phyloP scores from a whole-genome alignment of 2,329 filamentous ascomycete genomes.

The Aureobasidium sp. region DNA sequence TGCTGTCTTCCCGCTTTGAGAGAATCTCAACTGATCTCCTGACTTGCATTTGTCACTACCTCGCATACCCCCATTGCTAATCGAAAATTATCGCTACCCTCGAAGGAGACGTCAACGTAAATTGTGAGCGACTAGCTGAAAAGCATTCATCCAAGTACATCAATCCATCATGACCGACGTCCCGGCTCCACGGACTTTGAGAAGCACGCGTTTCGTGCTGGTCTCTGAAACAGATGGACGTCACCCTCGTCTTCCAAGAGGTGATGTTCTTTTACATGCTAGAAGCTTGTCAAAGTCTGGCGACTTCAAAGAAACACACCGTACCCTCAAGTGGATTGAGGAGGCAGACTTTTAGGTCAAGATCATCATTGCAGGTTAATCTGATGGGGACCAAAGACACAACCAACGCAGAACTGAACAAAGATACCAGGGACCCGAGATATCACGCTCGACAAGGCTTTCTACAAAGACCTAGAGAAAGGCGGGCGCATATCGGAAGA shows the following conservation, averaged over 20 bases:
- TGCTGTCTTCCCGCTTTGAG: neutral
- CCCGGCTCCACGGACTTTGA: neutral
- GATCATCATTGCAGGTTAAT: conserved; percentile 61
- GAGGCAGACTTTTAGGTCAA: conserved; percentile 61
- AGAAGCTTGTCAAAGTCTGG: conserved; percentile 73
- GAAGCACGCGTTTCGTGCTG: conserved; percentile 61
- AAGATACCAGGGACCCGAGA: neutral
- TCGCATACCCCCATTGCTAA: neutral
- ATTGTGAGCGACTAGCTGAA: neutral
- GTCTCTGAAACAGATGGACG: conserved; percentile 72
- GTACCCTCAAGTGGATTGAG: conserved; percentile 60
- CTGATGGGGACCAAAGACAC: neutral
- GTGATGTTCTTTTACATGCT: conserved; percentile 69
- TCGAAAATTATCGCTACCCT: neutral
- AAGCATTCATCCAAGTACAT: neutral
- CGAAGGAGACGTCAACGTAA: neutral
- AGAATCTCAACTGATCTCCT: neutral
- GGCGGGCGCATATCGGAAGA: neutral
- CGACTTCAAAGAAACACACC: conserved; percentile 50
- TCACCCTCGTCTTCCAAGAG: conserved; percentile 53
- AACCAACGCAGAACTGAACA: neutral
- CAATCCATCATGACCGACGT: neutral
- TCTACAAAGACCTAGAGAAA: conserved; percentile 42
- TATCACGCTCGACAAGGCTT: conserved; percentile 28
- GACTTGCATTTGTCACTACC: neutral